Evolutionary conservation across 2,329 filamentous ascomycete species (phyloP).

Genomic region (Aspergillus arachidicola): DNA sequence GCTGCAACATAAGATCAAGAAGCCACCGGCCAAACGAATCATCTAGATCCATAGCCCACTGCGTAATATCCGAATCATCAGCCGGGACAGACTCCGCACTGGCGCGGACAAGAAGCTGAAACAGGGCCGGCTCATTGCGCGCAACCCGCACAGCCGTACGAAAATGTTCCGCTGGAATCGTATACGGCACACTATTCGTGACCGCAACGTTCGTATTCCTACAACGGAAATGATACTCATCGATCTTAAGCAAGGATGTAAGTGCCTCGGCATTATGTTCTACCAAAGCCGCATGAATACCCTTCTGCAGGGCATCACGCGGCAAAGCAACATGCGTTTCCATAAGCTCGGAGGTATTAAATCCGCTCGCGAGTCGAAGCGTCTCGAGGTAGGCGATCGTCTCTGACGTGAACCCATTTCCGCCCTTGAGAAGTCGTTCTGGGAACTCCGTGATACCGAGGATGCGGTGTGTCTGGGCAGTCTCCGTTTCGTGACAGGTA

Average conservation of each 20-base stretch:
- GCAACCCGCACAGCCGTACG: constrained; percentile 30
- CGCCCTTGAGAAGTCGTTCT: constrained; percentile 18
- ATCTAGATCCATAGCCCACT: constrained; percentile 37
- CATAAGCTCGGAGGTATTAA: constrained; percentile 17
- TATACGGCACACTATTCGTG: constrained; percentile 20
- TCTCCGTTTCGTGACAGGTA: constrained; percentile 12
- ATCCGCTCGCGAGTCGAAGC: constrained; percentile 36
- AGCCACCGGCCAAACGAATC: constrained; percentile 38
- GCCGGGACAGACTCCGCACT: constrained; percentile 42
- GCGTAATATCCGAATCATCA: constrained; percentile 38
- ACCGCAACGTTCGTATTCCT: constrained; percentile 7
- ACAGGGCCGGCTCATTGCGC: constrained; percentile 29
- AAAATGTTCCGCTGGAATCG: constrained; percentile 38
- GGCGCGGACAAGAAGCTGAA: constrained; percentile 39
- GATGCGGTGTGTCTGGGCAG: constrained; percentile 15
- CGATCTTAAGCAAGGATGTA: constrained; percentile 40
- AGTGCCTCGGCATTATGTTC: constrained; percentile 36
- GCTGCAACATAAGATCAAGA: constrained; percentile 35
- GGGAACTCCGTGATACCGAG: constrained; percentile 24
- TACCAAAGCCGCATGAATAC: constrained; percentile 43
- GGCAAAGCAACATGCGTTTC: constrained; percentile 29
- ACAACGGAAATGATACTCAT: constrained; percentile 33
- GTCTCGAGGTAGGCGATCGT: constrained; percentile 39
- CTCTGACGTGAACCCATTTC: constrained; percentile 31
- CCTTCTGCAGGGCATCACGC: constrained; percentile 38